A percentile compares a stretch with the other conserved stretches of the same genome.
These are phyloP conservation scores for Penicillium parvum DNA, from an alignment of 495 filamentous ascomycete species.

Conservation along the genomic window DNA sequence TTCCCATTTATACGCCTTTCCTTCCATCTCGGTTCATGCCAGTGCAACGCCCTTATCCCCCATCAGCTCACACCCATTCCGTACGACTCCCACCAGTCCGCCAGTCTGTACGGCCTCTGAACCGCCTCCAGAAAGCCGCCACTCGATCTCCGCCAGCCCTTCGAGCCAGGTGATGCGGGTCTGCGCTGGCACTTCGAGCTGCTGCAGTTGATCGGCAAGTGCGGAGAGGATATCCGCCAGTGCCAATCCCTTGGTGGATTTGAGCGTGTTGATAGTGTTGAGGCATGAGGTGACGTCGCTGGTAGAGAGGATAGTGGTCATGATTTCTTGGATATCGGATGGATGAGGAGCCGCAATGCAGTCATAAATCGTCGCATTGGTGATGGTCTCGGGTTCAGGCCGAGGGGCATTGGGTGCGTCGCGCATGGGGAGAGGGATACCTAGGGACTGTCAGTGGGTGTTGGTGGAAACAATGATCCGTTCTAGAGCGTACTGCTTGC, in stretches of 20 bases:
- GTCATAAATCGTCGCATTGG: constrained; percentile 88
- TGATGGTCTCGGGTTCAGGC: constrained; percentile 70
- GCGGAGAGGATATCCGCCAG: constrained; percentile 89
- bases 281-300: constrained; percentile 84
- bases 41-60: constrained; percentile 22
- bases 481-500: constrained; percentile 64
- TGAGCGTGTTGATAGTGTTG: constrained; percentile 79
- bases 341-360: constrained; percentile 96
- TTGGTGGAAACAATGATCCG: background rate
- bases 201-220: constrained; percentile 72
- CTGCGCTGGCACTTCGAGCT: constrained; percentile 79
- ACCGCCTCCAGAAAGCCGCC: constrained; percentile 81
- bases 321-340: constrained; percentile 78
- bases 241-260: constrained; percentile 81
- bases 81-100: constrained; percentile 82
- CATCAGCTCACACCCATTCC: constrained; percentile 79
- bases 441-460: constrained; percentile 21
- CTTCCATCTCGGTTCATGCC: constrained; percentile 15
- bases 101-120: constrained; percentile 90
- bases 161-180: constrained; percentile 89
- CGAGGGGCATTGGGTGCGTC: constrained; percentile 54
- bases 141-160: constrained; percentile 88
- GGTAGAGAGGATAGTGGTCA: constrained; percentile 73
- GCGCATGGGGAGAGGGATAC: constrained; percentile 67
- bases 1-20: background rate